These are phyloP conservation scores for Lichtheimia corymbifera DNA, from an alignment of 371 early-diverging fungal species.

Conservation along the genomic window DNA sequence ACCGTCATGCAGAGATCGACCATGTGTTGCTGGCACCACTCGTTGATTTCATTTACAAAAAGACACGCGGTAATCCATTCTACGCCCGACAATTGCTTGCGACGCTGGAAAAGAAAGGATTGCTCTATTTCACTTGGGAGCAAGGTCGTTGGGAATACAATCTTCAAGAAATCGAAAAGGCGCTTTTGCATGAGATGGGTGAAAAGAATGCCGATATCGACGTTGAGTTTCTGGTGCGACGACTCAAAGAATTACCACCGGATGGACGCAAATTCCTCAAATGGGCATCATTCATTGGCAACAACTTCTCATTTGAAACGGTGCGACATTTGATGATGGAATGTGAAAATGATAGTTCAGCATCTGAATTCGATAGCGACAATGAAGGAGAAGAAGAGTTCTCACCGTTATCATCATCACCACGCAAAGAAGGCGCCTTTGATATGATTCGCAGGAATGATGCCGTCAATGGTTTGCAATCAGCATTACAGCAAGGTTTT, in stretches of 20 bases:
- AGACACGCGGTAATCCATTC: conserved; percentile 47
- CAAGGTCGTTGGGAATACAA: conserved; percentile 53
- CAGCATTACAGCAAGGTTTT: conserved; percentile 46
- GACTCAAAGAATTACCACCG: conserved; percentile 43
- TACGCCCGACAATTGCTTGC: conserved; percentile 41
- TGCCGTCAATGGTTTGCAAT: conserved; percentile 49
- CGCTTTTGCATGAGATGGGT: conserved; percentile 24
- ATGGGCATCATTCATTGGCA: conserved; percentile 55
- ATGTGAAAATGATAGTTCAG: conserved; percentile 18
- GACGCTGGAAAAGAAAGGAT: conserved; percentile 44
- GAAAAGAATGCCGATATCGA: conserved; percentile 34
- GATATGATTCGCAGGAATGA: conserved; percentile 22
- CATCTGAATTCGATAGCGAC: conserved; percentile 23
- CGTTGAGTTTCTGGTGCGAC: conserved; percentile 40
- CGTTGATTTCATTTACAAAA: conserved; percentile 42
- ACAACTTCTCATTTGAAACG: conserved; percentile 44
- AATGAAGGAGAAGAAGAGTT: conserved; percentile 26
- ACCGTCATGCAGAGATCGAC: conserved; percentile 40
- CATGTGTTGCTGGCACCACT: conserved; percentile 31
- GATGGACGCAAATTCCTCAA: conserved; percentile 49
- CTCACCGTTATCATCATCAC: conserved; percentile 16
- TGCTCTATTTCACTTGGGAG: conserved; percentile 50
- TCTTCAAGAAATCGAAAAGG: conserved; percentile 46
- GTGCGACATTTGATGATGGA: conserved; percentile 44
- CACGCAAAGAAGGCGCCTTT: conserved; percentile 15